Evolutionary conservation across 129 eudicot genomes (phyloP).

Genomic region (Gnaphalium uliginosum): DNA sequence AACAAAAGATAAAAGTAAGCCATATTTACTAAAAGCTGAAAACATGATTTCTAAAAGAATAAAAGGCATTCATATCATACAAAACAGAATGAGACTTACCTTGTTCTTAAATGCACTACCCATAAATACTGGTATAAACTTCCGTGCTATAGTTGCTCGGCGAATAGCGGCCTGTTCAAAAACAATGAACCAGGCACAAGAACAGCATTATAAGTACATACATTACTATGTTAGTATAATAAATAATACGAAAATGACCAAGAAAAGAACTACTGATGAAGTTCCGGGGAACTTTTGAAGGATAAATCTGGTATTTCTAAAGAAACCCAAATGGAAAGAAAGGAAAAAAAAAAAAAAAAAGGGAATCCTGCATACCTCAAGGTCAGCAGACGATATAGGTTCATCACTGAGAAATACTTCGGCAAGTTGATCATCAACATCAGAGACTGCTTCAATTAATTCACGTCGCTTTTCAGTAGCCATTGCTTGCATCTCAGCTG

Average conservation of each 20-base stretch:
- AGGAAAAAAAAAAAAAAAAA: too few species aligned
- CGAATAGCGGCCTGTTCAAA: constrained; percentile 82
- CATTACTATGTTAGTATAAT: too few species aligned
- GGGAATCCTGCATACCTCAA: constrained; percentile 59
- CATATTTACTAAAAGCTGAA: background rate
- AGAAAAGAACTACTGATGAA: background rate
- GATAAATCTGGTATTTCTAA: background rate
- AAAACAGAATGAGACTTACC: constrained; percentile 40
- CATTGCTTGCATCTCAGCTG: constrained; percentile 61
- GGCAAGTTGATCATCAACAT: constrained; percentile 96
- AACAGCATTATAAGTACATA: constrained; percentile 8
- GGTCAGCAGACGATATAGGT: constrained; percentile 84
- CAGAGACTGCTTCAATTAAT: constrained; percentile 83
- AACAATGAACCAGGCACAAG: constrained; percentile 2
- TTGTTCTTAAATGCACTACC: constrained; percentile 99
- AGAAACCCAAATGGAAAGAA: too few species aligned
- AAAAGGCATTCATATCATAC: background rate
- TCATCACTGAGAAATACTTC: constrained; percentile 84
- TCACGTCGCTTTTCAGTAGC: constrained; percentile 85
- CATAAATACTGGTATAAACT: constrained; percentile 96
- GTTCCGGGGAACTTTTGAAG: background rate
- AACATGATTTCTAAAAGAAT: background rate
- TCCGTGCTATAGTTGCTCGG: constrained; percentile 81
- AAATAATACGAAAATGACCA: background rate
- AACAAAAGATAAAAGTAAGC: background rate